phyloP scores from a whole-genome alignment of 148 eudicot species.

The Polygonum aviculare region DNA sequence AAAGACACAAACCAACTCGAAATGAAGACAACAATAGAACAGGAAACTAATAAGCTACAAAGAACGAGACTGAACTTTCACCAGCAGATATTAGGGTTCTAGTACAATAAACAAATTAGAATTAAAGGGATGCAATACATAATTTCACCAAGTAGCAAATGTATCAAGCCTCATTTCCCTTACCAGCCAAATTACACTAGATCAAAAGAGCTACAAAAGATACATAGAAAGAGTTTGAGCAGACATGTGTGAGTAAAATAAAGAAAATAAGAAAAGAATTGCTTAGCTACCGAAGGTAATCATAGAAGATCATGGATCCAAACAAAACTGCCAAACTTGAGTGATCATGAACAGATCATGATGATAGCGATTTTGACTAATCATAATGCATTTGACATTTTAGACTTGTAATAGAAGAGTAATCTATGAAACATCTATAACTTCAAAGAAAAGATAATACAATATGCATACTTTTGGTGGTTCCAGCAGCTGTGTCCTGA shows the following conservation, averaged over 20 bases:
- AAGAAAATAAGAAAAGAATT: neutral
- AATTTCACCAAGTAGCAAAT: neutral
- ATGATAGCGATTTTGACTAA: neutral
- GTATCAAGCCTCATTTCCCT: neutral
- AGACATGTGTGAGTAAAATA: neutral
- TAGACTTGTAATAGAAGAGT: neutral
- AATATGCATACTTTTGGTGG: conserved; percentile 84
- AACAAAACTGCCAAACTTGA: neutral
- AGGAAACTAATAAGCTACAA: neutral
- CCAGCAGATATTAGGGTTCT: neutral
- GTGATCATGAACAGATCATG: conserved; percentile 1
- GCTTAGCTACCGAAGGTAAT: neutral
- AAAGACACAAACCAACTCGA: neutral
- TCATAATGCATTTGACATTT: neutral
- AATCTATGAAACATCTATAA: conserved; percentile 1
- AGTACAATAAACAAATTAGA: neutral
- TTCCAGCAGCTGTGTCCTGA: conserved; percentile 95
- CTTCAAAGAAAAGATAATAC: neutral
- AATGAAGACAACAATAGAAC: neutral
- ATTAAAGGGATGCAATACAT: neutral
- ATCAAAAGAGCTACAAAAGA: neutral
- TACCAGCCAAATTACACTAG: neutral
- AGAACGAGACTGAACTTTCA: neutral
- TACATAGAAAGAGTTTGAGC: neutral
- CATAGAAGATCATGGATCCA: neutral